Conservation (phyloP, 2,329 filamentous ascomycete genomes). For the Xylaria sp. region DNA sequence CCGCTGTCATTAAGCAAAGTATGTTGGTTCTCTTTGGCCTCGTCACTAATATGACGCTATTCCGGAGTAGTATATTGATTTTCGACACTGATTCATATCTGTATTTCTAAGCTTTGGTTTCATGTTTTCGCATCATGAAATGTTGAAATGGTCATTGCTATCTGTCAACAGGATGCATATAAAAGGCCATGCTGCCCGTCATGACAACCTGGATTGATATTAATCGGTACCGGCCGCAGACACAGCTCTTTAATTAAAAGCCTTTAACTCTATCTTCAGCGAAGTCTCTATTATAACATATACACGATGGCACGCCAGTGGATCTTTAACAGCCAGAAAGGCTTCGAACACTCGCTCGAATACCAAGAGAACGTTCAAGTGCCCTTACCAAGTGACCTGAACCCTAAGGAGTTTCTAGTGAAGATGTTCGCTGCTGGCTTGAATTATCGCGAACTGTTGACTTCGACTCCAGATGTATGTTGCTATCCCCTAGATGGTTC, state of each 20-base stretch:
- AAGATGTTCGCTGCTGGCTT: conserved; percentile 51
- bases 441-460: conserved; percentile 48
- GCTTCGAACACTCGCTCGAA: conserved; percentile 44
- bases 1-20: too few relatives aligned
- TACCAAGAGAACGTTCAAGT: conserved; percentile 37
- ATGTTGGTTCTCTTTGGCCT: not conserved
- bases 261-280: not conserved
- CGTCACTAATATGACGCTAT: not conserved
- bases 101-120: not conserved
- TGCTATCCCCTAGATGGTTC: too few relatives aligned
- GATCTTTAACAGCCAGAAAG: conserved; percentile 42
- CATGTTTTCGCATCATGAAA: too few relatives aligned
- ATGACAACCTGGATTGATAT: not conserved
- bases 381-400: conserved; percentile 42
- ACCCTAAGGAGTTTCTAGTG: conserved; percentile 61
- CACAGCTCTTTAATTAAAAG: not conserved
- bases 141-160: not conserved
- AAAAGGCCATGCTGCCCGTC: not conserved
- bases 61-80: not conserved
- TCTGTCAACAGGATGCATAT: not conserved
- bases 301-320: conserved; percentile 41
- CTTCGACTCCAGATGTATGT: conserved; percentile 31
- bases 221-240: not conserved
- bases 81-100: not conserved
- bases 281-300: not conserved